Evolutionary conservation across 2,329 filamentous ascomycete genomes (phyloP), one percentile per base, ranked within the genome.

Genomic region (Cladosporium sp.): DNA sequence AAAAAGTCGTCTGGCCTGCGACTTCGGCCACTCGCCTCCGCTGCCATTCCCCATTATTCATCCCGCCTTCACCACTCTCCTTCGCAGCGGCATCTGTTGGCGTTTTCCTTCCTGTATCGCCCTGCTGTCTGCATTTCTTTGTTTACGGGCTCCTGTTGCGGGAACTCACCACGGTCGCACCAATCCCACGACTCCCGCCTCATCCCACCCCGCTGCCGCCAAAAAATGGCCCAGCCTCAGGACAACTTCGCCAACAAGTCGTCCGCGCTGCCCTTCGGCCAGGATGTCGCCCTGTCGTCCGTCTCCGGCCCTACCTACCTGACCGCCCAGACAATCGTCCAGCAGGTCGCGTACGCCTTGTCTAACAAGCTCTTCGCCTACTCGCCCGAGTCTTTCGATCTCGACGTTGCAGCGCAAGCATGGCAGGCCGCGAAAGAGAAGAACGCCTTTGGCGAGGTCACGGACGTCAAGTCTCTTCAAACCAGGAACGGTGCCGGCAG

Each of bases 321-420:
- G 56, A 97, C 92, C 38, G 88, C 90, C 31, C 93, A 98, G 74
- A 84, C 89, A 18, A 82, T 98, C 52, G 86, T 97, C 59, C 93
- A 98, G 76, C 93, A 98, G 73, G 86, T 97, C 59, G 89, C 92
- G 56, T 98, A 95, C 74, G 82, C 88, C 58, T 80, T 98, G 56
- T 97, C 92, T 53, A 91, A 97, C 77, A 95, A 95, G 78, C 84
- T 97, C 74, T 98, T 95, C 76, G 87, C 91, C 53, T 97, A 95
- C 77, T 97, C 92, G 2, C 89, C 91, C 28, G 88, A 95, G 66
- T 87, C 89, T 11, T 97, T 96, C 66, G 88, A 95, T 68, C 80
- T 98, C 59, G 92, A 97, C 69, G 72, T 85, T 57, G 89, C 91
- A 43, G 84, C 88, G 50, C 87, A 85, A 70, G 73, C 82, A 61